phyloP scores from a whole-genome alignment of 2,329 filamentous ascomycete species.

The Diaporthe longicolla region DNA sequence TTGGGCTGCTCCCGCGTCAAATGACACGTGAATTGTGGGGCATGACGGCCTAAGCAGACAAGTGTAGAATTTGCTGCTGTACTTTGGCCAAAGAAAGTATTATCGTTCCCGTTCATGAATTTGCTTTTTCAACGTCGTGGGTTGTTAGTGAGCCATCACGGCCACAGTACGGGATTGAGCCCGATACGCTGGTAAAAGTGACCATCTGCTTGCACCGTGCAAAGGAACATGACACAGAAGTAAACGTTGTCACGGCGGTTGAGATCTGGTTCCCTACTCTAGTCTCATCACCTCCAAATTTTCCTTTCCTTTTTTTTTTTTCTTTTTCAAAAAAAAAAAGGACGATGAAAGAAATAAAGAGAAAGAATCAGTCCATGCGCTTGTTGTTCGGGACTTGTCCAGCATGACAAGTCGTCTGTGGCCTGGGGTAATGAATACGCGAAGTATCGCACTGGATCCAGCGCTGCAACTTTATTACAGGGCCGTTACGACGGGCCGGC shows the following conservation, averaged over 20 bases:
- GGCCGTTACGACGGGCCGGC: conserved; percentile 20
- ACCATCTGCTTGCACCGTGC: background rate
- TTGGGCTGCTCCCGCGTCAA: background rate
- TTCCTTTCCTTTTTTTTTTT: no score
- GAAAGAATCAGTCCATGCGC: no score
- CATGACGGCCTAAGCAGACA: background rate
- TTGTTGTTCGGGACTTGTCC: background rate
- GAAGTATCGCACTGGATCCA: background rate
- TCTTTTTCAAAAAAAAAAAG: no score
- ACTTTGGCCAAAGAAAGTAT: background rate
- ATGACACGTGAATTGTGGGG: background rate
- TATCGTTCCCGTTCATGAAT: background rate
- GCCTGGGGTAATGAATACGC: background rate
- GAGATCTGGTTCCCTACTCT: no score
- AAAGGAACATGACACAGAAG: background rate
- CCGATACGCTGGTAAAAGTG: background rate
- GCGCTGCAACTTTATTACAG: background rate
- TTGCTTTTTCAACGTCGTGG: background rate
- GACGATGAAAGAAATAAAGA: no score
- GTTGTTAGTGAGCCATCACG: background rate
- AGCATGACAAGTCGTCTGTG: background rate
- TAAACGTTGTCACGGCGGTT: background rate
- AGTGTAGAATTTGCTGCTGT: background rate
- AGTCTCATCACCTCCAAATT: no score
- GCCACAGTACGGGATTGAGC: background rate